Evolutionary conservation across 1,284 basidiomycete species (phyloP).

Genomic region (Coriolopsis trogii): DNA sequence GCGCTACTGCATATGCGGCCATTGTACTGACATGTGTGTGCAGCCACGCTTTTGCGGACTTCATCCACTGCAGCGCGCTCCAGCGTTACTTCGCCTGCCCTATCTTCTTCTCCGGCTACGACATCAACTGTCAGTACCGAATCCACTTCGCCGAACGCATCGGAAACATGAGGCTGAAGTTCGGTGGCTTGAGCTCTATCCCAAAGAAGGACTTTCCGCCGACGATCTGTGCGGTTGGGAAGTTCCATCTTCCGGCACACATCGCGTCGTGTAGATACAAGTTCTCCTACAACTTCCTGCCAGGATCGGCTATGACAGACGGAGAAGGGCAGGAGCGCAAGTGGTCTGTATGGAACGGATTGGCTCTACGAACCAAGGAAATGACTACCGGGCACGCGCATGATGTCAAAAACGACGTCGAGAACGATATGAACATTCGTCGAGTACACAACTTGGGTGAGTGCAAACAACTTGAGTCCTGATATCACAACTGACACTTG

Average conservation of each 20-base stretch:
- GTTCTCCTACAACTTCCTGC: constrained; percentile 7
- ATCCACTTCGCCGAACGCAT: constrained; percentile 1
- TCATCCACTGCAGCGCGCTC: background rate
- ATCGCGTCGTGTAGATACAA: background rate
- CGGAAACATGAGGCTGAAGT: background rate
- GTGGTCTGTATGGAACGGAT: constrained; percentile 1
- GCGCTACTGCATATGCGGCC: background rate
- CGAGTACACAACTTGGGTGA: background rate
- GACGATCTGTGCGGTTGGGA: background rate
- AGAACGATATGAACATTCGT: constrained; percentile 1
- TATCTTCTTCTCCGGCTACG: background rate
- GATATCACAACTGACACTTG: background rate
- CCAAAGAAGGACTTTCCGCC: background rate
- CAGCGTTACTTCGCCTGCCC: background rate
- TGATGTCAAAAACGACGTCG: constrained; percentile 1
- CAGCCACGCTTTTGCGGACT: background rate
- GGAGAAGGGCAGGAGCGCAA: constrained; percentile 8
- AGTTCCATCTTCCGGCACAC: constrained; percentile 10
- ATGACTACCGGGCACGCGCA: constrained; percentile 9
- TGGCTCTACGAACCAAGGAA: constrained; percentile 1
- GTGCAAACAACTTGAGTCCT: background rate
- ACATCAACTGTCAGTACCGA: constrained; percentile 7
- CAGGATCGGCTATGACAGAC: constrained; percentile 1
- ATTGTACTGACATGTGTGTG: background rate
- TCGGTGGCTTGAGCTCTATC: background rate